Conservation (phyloP, 129 eudicot genomes). For the Deinandra increscens region DNA sequence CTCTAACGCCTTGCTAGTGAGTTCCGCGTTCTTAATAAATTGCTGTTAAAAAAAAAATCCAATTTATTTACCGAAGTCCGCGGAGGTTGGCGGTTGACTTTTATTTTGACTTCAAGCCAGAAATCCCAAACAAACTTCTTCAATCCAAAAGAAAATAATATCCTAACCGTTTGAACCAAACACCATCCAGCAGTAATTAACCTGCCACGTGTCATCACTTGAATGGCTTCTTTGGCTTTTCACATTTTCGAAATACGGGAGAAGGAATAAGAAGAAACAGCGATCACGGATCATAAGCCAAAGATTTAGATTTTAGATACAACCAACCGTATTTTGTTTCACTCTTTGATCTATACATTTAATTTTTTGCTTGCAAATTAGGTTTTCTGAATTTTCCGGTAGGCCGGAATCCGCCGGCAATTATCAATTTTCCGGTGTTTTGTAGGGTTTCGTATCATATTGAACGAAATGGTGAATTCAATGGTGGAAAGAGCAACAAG, state of each 20-base stretch:
- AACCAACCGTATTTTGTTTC: constrained; percentile 9
- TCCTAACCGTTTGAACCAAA: background rate
- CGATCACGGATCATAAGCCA: constrained; percentile 28
- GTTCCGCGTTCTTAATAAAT: too few relatives aligned
- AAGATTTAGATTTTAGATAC: constrained; percentile 16
- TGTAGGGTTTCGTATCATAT: constrained; percentile 13
- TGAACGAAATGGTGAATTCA: constrained; percentile 59
- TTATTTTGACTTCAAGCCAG: too few relatives aligned
- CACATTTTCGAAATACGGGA: constrained; percentile 7
- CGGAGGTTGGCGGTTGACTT: too few relatives aligned
- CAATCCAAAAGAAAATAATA: background rate
- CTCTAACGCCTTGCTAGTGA: too few relatives aligned
- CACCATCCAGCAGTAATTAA: background rate
- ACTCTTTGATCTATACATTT: constrained; percentile 13
- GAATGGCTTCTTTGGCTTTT: constrained; percentile 21
- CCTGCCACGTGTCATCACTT: constrained; percentile 20
- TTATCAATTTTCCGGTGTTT: constrained; percentile 3
- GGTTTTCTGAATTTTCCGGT: constrained; percentile 17
- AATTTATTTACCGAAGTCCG: too few relatives aligned
- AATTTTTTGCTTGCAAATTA: background rate
- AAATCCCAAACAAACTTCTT: constrained; percentile 2
- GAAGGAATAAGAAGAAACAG: constrained; percentile 26
- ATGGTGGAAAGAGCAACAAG: constrained; percentile 81
- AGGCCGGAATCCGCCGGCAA: constrained; percentile 14
- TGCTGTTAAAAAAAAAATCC: too few relatives aligned